phyloP scores from a whole-genome alignment of 2,329 filamentous ascomycete genomes.

The Teratosphaeria pseudoeucalypti region DNA sequence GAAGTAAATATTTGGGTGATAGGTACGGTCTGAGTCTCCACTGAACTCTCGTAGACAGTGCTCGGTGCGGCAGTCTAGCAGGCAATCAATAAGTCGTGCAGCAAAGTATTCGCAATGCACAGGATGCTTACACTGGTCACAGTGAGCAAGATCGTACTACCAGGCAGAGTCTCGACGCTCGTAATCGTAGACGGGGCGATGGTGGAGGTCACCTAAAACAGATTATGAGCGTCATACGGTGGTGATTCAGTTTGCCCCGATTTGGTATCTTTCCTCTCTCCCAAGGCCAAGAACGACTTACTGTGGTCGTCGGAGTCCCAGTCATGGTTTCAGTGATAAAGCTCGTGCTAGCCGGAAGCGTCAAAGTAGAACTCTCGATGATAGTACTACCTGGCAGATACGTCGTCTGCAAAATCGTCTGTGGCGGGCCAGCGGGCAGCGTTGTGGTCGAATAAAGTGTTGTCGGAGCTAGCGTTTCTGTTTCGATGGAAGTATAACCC shows the following conservation, averaged over 20 bases:
- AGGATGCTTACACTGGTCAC: neutral
- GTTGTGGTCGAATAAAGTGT: neutral
- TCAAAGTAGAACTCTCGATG: neutral
- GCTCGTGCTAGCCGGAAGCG: neutral
- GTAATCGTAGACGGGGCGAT: neutral
- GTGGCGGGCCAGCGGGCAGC: neutral
- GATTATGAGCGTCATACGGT: neutral
- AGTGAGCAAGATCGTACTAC: neutral
- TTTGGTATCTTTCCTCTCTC: neutral
- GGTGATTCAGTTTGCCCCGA: neutral
- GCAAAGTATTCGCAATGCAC: neutral
- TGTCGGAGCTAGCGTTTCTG: neutral
- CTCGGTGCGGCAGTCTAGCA: neutral
- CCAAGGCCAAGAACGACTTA: neutral
- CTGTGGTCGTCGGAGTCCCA: neutral
- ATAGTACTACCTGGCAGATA: neutral
- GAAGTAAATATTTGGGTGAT: neutral
- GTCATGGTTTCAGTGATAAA: neutral
- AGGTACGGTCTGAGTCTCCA: neutral
- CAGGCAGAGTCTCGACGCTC: neutral
- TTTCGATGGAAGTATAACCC: neutral
- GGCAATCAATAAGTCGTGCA: neutral
- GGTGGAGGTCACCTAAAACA: neutral
- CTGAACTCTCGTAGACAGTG: neutral
- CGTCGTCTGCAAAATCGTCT: neutral